Percentiles rank a stretch among this genome's conserved stretches.
Evolutionary conservation across 2,329 filamentous ascomycete species (phyloP).

Genomic region (Exophiala spinifera): DNA sequence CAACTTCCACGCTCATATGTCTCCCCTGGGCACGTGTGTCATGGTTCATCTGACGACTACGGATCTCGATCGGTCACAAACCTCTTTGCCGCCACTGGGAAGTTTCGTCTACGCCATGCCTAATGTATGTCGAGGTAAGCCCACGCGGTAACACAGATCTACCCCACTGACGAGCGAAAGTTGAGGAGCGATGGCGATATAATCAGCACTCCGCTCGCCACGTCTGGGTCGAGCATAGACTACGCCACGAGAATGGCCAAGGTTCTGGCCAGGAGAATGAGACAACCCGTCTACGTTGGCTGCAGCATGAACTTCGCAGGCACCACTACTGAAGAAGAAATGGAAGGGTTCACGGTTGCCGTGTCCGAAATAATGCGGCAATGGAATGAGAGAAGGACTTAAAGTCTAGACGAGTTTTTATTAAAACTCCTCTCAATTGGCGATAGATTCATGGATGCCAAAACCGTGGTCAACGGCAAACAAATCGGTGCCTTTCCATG

Average conservation of each 20-base stretch:
- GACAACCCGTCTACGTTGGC: slow-evolving; percentile 80
- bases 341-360: slow-evolving; percentile 77
- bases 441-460: too few species aligned
- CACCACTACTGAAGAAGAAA: slow-evolving; percentile 85
- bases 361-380: slow-evolving; percentile 63
- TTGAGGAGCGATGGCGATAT: slow-evolving; percentile 40
- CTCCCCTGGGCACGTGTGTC: slow-evolving; percentile 50
- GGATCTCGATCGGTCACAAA: slow-evolving; percentile 42
- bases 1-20: slow-evolving; percentile 59
- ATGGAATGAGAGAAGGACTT: slow-evolving; percentile 6
- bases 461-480: neutral
- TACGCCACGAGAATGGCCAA: slow-evolving; percentile 84
- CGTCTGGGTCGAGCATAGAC: slow-evolving; percentile 72
- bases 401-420: neutral
- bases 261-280: slow-evolving; percentile 69
- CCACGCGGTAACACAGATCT: neutral
- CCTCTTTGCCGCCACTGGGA: slow-evolving; percentile 59
- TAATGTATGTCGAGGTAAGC: slow-evolving; percentile 59
- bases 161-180: slow-evolving; percentile 32
- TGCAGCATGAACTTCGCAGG: slow-evolving; percentile 81
- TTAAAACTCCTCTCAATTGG: too few species aligned
- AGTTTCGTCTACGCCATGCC: slow-evolving; percentile 94
- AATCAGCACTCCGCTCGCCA: slow-evolving; percentile 75
- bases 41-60: slow-evolving; percentile 59
- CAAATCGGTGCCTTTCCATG: neutral